Conservation (phyloP, 2,329 filamentous ascomycete species). For the Fusarium redolens region DNA sequence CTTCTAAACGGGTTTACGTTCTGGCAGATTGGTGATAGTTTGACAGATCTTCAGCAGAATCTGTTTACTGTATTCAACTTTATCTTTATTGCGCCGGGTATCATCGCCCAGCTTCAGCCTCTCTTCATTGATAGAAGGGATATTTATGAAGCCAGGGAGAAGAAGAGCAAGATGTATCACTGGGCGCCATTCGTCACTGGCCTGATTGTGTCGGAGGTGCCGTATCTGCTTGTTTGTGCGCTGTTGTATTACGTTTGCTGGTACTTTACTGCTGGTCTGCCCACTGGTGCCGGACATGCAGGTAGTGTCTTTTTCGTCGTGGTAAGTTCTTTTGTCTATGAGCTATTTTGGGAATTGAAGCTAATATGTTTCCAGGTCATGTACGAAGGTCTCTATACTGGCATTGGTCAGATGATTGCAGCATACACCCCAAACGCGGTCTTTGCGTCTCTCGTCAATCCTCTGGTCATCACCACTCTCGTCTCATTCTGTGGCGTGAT, state of each 20-base stretch:
- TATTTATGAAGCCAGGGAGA: slow-evolving; percentile 61
- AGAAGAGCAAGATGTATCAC: slow-evolving; percentile 65
- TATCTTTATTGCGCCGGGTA: slow-evolving; percentile 69
- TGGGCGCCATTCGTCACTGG: slow-evolving; percentile 70
- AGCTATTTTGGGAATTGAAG: too few relatives aligned
- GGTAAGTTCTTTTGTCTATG: slow-evolving; percentile 46
- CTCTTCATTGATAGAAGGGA: slow-evolving; percentile 60
- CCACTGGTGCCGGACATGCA: slow-evolving; percentile 54
- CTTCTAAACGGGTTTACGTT: slow-evolving; percentile 73
- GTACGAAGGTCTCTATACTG: slow-evolving; percentile 70
- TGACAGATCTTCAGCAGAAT: slow-evolving; percentile 64
- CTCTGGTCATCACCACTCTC: slow-evolving; percentile 66
- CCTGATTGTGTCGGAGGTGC: slow-evolving; percentile 60
- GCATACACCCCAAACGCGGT: slow-evolving; percentile 71
- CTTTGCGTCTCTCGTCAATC: slow-evolving; percentile 68
- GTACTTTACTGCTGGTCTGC: slow-evolving; percentile 69
- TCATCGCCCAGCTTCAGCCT: slow-evolving; percentile 60
- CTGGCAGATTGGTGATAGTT: slow-evolving; percentile 66
- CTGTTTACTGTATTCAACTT: slow-evolving; percentile 72
- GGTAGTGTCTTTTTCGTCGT: slow-evolving; percentile 66
- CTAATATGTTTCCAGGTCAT: slow-evolving; percentile 39
- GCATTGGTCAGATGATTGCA: slow-evolving; percentile 70
- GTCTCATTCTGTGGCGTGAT: slow-evolving; percentile 80
- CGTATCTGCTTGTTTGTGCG: slow-evolving; percentile 57
- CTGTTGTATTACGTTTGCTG: slow-evolving; percentile 64